phyloP scores from a whole-genome alignment of 176 grass and related monocot genomes.

The Echinochloa phyllopogon region DNA sequence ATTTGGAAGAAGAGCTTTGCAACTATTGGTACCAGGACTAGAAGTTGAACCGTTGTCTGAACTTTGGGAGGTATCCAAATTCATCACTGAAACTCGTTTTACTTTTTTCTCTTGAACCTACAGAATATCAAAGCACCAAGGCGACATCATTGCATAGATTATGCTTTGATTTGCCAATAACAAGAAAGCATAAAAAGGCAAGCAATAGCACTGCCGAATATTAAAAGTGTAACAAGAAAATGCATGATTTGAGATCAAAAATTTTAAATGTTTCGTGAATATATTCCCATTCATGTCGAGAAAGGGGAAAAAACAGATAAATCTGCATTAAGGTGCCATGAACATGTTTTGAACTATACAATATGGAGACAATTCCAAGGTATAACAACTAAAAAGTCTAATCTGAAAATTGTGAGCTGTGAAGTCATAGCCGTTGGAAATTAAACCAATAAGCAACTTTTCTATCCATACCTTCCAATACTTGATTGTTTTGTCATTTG shows the following conservation, averaged over 20 bases:
- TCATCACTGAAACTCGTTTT: constrained; percentile 68
- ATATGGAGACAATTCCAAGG: constrained; percentile 21
- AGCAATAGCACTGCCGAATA: constrained; percentile 5
- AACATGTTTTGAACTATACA: constrained; percentile 30
- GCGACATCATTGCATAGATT: constrained; percentile 17
- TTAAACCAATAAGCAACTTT: constrained; percentile 16
- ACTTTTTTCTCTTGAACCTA: constrained; percentile 93
- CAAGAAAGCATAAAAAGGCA: constrained; percentile 14
- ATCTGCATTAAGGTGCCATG: background rate
- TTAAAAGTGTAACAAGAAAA: constrained; percentile 21
- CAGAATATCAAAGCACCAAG: constrained; percentile 43
- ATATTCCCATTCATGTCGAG: background rate
- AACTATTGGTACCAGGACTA: constrained; percentile 48
- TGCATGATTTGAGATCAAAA: constrained; percentile 11
- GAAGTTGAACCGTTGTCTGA: constrained; percentile 49
- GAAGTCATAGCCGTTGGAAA: constrained; percentile 20
- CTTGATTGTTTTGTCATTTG: constrained; percentile 95
- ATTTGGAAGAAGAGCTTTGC: constrained; percentile 63
- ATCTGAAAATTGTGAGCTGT: background rate
- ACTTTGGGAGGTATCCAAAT: constrained; percentile 62
- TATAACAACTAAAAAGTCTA: constrained; percentile 24
- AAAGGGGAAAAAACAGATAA: constrained; percentile 16
- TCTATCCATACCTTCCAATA: constrained; percentile 76
- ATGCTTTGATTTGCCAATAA: constrained; percentile 5
- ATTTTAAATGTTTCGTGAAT: constrained; percentile 2